phyloP scores from a whole-genome alignment of 148 eudicot species.

The Amaranthus cruentus region DNA sequence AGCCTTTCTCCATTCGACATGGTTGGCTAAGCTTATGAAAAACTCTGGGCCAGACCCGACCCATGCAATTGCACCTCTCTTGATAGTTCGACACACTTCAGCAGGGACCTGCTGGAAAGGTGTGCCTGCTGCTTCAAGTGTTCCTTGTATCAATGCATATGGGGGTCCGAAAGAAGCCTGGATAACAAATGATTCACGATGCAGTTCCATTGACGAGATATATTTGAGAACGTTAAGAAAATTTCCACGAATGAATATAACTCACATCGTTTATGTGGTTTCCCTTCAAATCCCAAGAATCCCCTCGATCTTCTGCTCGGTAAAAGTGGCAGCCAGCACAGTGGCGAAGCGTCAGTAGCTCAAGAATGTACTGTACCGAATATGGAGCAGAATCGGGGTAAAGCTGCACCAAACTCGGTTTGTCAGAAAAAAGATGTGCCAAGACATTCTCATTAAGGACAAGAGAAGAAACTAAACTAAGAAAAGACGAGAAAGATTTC shows the following conservation, averaged over 20 bases:
- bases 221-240: background rate
- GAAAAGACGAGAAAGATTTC: too few species aligned
- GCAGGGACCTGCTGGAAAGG: constrained; percentile 42
- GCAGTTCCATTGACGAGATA: background rate
- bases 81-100: constrained; percentile 55
- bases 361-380: constrained; percentile 74
- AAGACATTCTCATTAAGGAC: background rate
- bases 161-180: constrained; percentile 91
- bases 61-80: constrained; percentile 92
- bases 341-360: constrained; percentile 64
- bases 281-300: constrained; percentile 69
- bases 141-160: constrained; percentile 83
- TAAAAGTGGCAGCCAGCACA: constrained; percentile 91
- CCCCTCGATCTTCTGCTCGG: constrained; percentile 85
- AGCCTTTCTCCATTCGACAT: constrained; percentile 60
- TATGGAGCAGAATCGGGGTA: constrained; percentile 84
- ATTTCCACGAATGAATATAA: background rate
- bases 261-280: constrained; percentile 79
- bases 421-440: constrained; percentile 17
- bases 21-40: constrained; percentile 88
- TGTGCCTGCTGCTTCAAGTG: constrained; percentile 58
- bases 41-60: constrained; percentile 95
- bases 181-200: background rate
- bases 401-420: constrained; percentile 57
- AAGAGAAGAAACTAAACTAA: too few species aligned